A percentile compares a stretch with the other conserved stretches of the same genome.
Evolutionary conservation across 176 grass and related monocot species (phyloP).

Genomic region (Urochloa ruziziensis): DNA sequence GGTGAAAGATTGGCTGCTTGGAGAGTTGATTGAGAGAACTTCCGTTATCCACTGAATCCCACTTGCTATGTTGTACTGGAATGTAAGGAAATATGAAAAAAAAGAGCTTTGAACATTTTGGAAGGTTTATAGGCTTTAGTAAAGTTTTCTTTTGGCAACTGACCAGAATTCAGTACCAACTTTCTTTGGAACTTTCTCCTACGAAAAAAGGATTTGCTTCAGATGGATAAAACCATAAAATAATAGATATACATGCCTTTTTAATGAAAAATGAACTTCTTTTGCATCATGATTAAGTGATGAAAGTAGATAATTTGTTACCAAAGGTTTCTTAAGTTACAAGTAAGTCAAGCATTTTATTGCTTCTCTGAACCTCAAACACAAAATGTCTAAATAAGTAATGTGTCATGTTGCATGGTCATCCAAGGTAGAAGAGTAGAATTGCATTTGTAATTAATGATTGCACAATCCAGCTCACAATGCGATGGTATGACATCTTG

Average conservation of each 20-base stretch:
- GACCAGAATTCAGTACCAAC: too few relatives aligned
- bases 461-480: neutral
- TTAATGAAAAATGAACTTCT: neutral
- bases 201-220: too few relatives aligned
- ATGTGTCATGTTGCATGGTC: neutral
- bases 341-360: neutral
- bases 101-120: too few relatives aligned
- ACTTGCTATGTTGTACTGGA: neutral
- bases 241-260: neutral
- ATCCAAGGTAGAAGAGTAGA: neutral
- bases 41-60: neutral
- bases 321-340: neutral
- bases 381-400: neutral
- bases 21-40: neutral
- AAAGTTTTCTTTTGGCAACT: too few relatives aligned
- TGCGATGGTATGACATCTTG: neutral
- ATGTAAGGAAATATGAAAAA: neutral
- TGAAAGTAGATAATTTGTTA: neutral
- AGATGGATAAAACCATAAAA: neutral
- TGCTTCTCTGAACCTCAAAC: neutral
- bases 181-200: too few relatives aligned
- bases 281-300: neutral
- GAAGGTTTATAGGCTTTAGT: too few relatives aligned
- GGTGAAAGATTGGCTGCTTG: neutral
- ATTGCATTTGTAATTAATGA: neutral